Evolutionary conservation across 2,329 filamentous ascomycete genomes (phyloP).

Genomic region (Colletotrichum orchidophilum): DNA sequence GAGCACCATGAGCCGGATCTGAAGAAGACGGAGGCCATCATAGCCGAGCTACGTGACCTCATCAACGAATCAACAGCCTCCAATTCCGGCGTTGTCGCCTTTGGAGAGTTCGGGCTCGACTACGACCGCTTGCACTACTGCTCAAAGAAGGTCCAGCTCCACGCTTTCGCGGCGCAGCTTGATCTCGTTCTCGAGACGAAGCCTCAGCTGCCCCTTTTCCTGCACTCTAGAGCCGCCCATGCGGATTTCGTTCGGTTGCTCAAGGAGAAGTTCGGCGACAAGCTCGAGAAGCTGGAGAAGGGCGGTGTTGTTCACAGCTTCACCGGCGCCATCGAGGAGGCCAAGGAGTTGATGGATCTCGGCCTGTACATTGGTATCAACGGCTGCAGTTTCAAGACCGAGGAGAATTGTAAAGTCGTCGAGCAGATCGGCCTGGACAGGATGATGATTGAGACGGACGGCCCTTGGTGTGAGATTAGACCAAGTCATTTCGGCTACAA

Average conservation of each 20-base stretch:
- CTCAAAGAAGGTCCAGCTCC: constrained; percentile 79
- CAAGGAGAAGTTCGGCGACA: constrained; percentile 62
- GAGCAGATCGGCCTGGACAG: constrained; percentile 79
- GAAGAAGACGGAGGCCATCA: constrained; percentile 56
- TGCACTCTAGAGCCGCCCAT: constrained; percentile 90
- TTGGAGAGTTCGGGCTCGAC: constrained; percentile 96
- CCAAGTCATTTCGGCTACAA: constrained; percentile 87
- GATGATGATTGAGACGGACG: constrained; percentile 95
- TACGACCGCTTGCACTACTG: constrained; percentile 92
- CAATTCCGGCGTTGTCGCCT: constrained; percentile 71
- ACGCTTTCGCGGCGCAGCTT: constrained; percentile 86
- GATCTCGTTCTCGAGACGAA: constrained; percentile 75
- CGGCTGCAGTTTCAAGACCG: constrained; percentile 95
- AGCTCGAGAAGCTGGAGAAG: constrained; percentile 73
- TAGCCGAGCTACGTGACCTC: constrained; percentile 70
- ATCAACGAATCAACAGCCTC: constrained; percentile 65
- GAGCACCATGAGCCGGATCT: constrained; percentile 59
- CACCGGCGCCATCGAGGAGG: constrained; percentile 87
- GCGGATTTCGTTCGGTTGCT: constrained; percentile 83
- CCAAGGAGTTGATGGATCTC: constrained; percentile 79
- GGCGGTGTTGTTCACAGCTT: constrained; percentile 94
- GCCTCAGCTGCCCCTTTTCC: constrained; percentile 85
- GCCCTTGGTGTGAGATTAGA: constrained; percentile 96
- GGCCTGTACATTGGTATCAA: constrained; percentile 95
- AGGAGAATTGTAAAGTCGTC: constrained; percentile 88